Percentiles rank a stretch among this genome's conserved stretches.
Evolutionary conservation across 2,329 filamentous ascomycete genomes (phyloP).

Genomic region (Leptosphaerulina australis): DNA sequence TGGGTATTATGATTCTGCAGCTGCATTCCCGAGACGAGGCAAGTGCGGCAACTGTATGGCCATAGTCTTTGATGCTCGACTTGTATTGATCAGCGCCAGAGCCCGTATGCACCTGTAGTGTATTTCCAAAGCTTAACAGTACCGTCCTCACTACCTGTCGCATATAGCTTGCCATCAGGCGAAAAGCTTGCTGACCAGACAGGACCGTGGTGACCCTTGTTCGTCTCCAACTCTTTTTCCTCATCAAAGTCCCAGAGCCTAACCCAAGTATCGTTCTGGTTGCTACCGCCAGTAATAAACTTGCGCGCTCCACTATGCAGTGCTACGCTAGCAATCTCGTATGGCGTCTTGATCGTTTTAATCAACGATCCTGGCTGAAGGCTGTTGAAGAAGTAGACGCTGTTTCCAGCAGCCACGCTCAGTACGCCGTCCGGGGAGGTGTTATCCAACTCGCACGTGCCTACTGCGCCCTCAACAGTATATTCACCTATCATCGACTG

Average conservation of each 20-base stretch:
- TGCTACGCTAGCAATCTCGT: conserved; percentile 89
- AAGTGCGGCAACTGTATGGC: background rate
- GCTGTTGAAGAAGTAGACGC: conserved; percentile 89
- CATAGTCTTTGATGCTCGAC: background rate
- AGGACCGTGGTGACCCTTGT: conserved; percentile 95
- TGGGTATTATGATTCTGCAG: conserved; percentile 1
- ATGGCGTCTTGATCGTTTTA: conserved; percentile 79
- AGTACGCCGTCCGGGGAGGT: conserved; percentile 72
- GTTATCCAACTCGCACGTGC: conserved; percentile 82
- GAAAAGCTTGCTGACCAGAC: conserved; percentile 97
- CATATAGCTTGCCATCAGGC: conserved; percentile 93
- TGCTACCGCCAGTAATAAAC: conserved; percentile 87
- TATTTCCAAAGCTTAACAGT: conserved; percentile 92
- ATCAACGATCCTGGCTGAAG: conserved; percentile 69
- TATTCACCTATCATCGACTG: conserved; percentile 77
- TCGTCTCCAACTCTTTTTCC: conserved; percentile 82
- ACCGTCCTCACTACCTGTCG: conserved; percentile 94
- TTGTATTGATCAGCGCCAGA: conserved; percentile 60
- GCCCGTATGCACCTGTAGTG: conserved; percentile 66
- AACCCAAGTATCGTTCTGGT: conserved; percentile 85
- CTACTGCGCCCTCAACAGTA: conserved; percentile 81
- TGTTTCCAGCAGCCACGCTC: conserved; percentile 92
- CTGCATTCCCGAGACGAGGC: background rate
- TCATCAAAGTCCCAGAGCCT: conserved; percentile 89
- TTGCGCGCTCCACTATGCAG: conserved; percentile 81